Base-by-base conservation (phyloP, 1,139 yeast genomes). In the Blastobotrys petasosporus region DNA sequence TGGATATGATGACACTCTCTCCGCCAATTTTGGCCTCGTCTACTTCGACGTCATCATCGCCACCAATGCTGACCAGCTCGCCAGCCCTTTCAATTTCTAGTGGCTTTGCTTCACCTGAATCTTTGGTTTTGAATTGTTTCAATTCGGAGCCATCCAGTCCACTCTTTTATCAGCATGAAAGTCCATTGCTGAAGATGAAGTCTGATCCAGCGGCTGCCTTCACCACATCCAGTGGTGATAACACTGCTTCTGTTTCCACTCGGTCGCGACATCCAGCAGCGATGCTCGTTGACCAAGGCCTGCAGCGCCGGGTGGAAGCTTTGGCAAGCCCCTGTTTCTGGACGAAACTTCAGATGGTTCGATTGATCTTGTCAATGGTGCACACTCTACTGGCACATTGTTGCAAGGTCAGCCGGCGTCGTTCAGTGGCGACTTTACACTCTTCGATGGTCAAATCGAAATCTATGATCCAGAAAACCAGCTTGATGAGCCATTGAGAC, bases 221-320 rank as follows among this genome's bases (percentile, higher is more conserved):
- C 31, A 28, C 31, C 31, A 36, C 39, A 13, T 20, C 32, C 32
- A 34, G 12, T 39, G 25, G 25, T 20, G 41, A 37, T 33, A 39
- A 20, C 37, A 35, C 32, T 44, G 36, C 31, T 13, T 31, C 34
- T 46, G 29, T 36, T 37, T 31, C 30, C 33, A 34, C 33, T 42
- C 46, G 53, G 65, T 56, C 70, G 72, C 72, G 68, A 65, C 72
- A 68, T 66, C 67, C 72, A 59, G 72, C 72, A 66, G 72, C 53
- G 68, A 58, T 68, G 72, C 55, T 66, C 69, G 53, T 50, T 50
- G 44, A 48, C 49, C 44, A 51, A 53, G 72, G 56, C 70, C 72
- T 46, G 72, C 72, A 65, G 72, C 72, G 72, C 67, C 72, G 45
- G 33, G 40, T 11, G 13, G 32, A 12, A 37, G 23, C 25, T 20